A percentile compares a stretch with the other conserved stretches of the same genome.
These are phyloP conservation scores for Blastobotrys terrestris DNA, from an alignment of 805 yeast species.

Conservation along the genomic window DNA sequence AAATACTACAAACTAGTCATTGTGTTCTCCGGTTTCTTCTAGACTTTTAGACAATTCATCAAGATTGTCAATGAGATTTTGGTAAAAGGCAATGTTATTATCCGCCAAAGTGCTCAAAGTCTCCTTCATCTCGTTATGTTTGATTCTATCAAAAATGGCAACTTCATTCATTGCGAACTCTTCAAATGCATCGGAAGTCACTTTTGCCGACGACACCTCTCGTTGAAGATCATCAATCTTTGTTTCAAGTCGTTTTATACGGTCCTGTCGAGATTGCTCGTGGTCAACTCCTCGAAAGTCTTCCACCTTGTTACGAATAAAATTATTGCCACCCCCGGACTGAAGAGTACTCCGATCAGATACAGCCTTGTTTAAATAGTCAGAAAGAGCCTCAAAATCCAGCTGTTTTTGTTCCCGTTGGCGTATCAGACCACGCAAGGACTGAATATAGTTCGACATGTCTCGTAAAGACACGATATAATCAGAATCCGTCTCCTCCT, in stretches of 20 bases:
- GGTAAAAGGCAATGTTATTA: constrained; percentile 67
- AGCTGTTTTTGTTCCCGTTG: constrained; percentile 86
- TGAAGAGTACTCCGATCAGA: constrained; percentile 53
- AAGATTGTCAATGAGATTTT: constrained; percentile 54
- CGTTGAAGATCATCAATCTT: constrained; percentile 44
- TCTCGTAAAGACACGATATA: constrained; percentile 80
- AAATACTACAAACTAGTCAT: not conserved
- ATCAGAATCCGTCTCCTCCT: constrained; percentile 61
- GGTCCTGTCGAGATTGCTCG: constrained; percentile 47
- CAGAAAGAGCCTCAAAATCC: constrained; percentile 81
- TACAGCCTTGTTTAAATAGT: constrained; percentile 66
- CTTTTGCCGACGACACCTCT: constrained; percentile 47
- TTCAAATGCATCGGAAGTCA: constrained; percentile 48
- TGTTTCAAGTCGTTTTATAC: constrained; percentile 43
- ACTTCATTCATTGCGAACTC: constrained; percentile 52
- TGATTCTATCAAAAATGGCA: constrained; percentile 68
- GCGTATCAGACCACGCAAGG: constrained; percentile 63
- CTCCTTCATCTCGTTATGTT: constrained; percentile 67
- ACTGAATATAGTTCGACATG: constrained; percentile 70
- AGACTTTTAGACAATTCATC: not conserved
- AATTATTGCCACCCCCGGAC: constrained; percentile 47
- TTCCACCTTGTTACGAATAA: constrained; percentile 51
- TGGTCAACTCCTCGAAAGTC: constrained; percentile 60
- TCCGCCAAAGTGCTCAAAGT: constrained; percentile 70
- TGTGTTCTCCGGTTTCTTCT: not conserved